Percentiles rank a stretch among this genome's conserved stretches.
Evolutionary conservation across 2,329 filamentous ascomycete genomes (phyloP).

Genomic region (Fusarium mangiferae): DNA sequence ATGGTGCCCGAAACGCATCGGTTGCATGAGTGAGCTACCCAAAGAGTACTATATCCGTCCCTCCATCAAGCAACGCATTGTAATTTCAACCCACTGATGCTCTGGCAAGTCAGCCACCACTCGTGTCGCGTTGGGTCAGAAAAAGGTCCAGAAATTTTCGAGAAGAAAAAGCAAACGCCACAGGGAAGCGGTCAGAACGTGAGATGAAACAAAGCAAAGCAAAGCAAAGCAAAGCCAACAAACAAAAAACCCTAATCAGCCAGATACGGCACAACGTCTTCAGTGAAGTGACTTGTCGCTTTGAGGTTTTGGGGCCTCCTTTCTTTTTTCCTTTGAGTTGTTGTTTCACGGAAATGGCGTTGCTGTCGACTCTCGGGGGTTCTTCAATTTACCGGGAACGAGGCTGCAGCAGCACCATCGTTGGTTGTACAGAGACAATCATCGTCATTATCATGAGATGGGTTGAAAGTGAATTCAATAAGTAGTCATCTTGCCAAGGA

Average conservation of each 20-base stretch:
- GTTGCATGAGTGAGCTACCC: neutral
- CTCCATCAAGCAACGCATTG: neutral
- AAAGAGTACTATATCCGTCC: slow-evolving; percentile 8
- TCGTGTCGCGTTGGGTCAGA: neutral
- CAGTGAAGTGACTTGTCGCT: slow-evolving; percentile 21
- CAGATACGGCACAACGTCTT: slow-evolving; percentile 6
- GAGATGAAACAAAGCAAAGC: slow-evolving; percentile 26
- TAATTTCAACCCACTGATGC: neutral
- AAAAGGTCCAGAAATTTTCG: slow-evolving; percentile 31
- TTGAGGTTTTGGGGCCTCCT: neutral
- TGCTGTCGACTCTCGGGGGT: slow-evolving; percentile 8
- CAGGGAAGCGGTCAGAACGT: slow-evolving; percentile 23
- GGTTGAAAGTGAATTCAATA: neutral
- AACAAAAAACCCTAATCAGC: slow-evolving; percentile 2
- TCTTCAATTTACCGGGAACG: slow-evolving; percentile 14
- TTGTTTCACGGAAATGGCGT: slow-evolving; percentile 12
- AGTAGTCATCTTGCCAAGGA: slow-evolving; percentile 1
- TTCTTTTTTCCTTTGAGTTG: neutral
- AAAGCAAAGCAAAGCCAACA: slow-evolving; percentile 10
- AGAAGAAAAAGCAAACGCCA: slow-evolving; percentile 42
- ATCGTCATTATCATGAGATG: neutral
- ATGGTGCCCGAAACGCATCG: slow-evolving; percentile 24
- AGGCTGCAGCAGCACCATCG: slow-evolving; percentile 1
- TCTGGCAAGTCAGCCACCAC: slow-evolving; percentile 12
- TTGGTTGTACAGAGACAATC: neutral